phyloP scores from a whole-genome alignment of 1,139 yeast genomes.

The Scheffersomyces illinoinensis region DNA sequence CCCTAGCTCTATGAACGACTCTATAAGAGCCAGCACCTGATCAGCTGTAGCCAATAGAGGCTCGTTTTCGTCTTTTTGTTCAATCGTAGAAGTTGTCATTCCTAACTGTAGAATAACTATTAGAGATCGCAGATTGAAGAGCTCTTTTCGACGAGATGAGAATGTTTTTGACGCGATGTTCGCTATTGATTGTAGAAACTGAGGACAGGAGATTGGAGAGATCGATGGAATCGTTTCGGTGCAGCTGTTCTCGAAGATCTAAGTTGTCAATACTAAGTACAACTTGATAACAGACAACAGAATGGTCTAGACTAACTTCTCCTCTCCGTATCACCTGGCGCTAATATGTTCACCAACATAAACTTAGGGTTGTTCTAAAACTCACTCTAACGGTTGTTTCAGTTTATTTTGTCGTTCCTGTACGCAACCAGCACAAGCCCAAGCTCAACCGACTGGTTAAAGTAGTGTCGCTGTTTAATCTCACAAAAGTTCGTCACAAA shows the following conservation, averaged over 20 bases:
- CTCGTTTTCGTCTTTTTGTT: constrained; percentile 27
- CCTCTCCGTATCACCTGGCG: neutral
- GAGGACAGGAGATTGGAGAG: neutral
- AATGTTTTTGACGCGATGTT: too few species aligned
- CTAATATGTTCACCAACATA: neutral
- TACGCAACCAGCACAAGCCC: neutral
- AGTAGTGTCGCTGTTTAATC: neutral
- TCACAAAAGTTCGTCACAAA: neutral
- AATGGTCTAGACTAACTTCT: neutral
- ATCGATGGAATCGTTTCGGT: neutral
- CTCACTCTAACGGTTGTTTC: neutral
- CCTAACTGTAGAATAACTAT: neutral
- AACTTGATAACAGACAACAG: neutral
- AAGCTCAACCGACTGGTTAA: neutral
- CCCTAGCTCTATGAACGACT: constrained; percentile 83
- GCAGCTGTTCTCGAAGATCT: neutral
- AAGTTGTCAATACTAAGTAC: neutral
- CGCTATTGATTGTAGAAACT: too few species aligned
- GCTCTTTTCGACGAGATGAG: too few species aligned
- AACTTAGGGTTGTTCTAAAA: neutral
- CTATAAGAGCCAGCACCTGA: constrained; percentile 71
- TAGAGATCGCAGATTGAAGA: too few species aligned
- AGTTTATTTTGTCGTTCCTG: neutral
- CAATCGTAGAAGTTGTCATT: constrained; percentile 42
- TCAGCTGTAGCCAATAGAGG: constrained; percentile 55